Base-by-base conservation (phyloP, 495 filamentous ascomycete species). In the Penicillium ucsense region DNA sequence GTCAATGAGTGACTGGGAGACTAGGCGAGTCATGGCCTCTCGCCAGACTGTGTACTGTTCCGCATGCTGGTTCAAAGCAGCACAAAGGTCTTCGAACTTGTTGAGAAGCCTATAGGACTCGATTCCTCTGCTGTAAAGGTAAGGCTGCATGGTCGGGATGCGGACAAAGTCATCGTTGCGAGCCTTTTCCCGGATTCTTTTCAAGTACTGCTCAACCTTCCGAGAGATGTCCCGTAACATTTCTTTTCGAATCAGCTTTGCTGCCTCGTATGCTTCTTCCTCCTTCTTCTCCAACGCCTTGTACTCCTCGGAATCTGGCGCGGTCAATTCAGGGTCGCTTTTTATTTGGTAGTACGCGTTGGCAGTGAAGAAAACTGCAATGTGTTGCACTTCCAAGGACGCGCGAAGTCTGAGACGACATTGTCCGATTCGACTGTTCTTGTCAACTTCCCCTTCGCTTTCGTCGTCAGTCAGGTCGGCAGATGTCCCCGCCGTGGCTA, bases 271-370 rank as follows among this genome's bases (percentile, higher is more conserved):
- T 6, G 72, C 72, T 12, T 80, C 76, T 10, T 72, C 73, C 66
- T 96, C 91, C 5, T 75, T 64, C 49, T 76, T 79, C 49, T 92
- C 81, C 33, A 91, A 66, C 0, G 63, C 55, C 48, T 71, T 70
- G 55, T 83, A 89, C 28, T 83, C 74, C 8, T 82, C 76, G 0
- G 85, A 85, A 7, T 81, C 77, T 4, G 83, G 80, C 12, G 62
- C 59, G 0, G 77, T 85, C 38, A 79, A 59, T n/a, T 74, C 66
- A 31, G 76, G 61, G 44, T 90, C 77, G 0, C 72, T 71, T 55
- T 92, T 95, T 41, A 92, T 81, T 58, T 94, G 85, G 57, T 76
- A 95, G 49, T 84, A 86, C 1, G 78, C 83, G 51, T 89, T 95
- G 30, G 81, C 88, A 11, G 82, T 80, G 61, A 94, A 95, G 62